These are phyloP conservation scores for Mycena epipterygia DNA, from an alignment of 768 basidiomycete genomes.

Conservation along the genomic window DNA sequence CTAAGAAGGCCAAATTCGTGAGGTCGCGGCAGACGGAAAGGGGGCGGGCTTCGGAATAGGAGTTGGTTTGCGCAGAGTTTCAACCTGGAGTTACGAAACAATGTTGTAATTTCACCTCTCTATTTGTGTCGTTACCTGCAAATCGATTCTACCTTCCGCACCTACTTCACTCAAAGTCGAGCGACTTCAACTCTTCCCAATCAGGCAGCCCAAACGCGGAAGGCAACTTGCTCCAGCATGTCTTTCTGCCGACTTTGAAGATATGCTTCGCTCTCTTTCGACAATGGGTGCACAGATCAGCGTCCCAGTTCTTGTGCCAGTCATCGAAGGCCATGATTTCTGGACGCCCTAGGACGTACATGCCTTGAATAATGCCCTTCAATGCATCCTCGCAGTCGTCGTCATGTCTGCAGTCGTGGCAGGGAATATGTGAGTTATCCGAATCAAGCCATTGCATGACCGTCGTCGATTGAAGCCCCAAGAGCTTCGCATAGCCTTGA, in stretches of 20 bases:
- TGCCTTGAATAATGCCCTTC: not conserved
- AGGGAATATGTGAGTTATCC: not conserved
- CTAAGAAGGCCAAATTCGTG: too few species aligned
- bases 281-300: not conserved
- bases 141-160: too few species aligned
- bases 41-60: too few species aligned
- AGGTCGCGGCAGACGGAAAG: too few species aligned
- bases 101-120: too few species aligned
- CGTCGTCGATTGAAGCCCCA: not conserved
- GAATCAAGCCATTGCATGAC: not conserved
- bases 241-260: not conserved
- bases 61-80: too few species aligned
- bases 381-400: not conserved
- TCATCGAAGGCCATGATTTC: not conserved
- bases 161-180: conserved; percentile 29
- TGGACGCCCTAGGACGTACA: not conserved
- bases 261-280: not conserved
- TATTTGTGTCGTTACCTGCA: too few species aligned
- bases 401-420: not conserved
- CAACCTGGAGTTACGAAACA: too few species aligned
- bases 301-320: conserved; percentile 8
- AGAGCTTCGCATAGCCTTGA: conserved; percentile 2
- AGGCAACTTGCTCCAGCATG: conserved; percentile 23
- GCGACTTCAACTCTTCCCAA: conserved; percentile 18
- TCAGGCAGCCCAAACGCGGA: conserved; percentile 11